Evolutionary conservation across 352 stramenopile species (phyloP).

Genomic region (Thalassiosira ordinaria): DNA sequence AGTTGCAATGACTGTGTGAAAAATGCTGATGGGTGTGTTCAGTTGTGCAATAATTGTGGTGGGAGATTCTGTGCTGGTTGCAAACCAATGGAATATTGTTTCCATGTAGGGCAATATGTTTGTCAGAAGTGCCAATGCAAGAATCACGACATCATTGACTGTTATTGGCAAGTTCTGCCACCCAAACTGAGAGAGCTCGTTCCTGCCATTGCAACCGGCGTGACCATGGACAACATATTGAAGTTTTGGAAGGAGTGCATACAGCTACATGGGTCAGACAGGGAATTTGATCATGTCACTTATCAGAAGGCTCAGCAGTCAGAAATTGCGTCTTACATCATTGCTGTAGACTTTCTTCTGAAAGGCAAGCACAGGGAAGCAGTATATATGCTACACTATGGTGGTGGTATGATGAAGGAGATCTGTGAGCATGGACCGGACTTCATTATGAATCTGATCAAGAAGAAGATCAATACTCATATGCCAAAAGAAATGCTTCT

Average conservation of each 20-base stretch:
- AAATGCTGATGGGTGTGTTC: not conserved
- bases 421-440: not conserved
- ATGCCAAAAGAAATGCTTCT: not conserved
- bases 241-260: not conserved
- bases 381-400: not conserved
- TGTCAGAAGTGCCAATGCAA: not conserved
- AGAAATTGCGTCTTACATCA: not conserved
- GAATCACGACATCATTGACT: conserved; percentile 1
- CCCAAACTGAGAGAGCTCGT: not conserved
- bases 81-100: not conserved
- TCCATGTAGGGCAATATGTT: not conserved
- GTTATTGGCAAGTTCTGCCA: not conserved
- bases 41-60: not conserved
- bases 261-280: not conserved
- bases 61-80: not conserved
- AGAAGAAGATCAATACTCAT: not conserved
- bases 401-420: not conserved
- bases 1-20: not conserved
- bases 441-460: not conserved
- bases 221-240: not conserved
- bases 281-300: not conserved
- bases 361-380: not conserved
- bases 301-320: not conserved
- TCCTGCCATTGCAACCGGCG: not conserved
- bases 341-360: not conserved